Evolutionary conservation across 2,329 filamentous ascomycete species (phyloP), one percentile per base, ranked within the genome.

Genomic region (Stachybotrys echinatus): DNA sequence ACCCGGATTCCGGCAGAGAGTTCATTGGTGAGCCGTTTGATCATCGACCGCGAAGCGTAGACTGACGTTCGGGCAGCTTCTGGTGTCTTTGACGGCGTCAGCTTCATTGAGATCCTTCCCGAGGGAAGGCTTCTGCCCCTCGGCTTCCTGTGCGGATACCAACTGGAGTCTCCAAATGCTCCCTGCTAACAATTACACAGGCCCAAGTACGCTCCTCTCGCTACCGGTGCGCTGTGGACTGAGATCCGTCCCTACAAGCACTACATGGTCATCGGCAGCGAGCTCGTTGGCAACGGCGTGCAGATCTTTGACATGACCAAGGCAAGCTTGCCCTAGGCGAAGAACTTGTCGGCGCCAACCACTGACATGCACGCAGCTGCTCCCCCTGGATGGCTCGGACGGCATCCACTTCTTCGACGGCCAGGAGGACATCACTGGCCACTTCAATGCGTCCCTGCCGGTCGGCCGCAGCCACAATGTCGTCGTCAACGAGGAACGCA

Each of bases 281-380:
- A 74, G 55, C 75, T 78, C 1, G 58, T 61, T 7, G 63, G 66
- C 39, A 81, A 85, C 55, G 77, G 79, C 20, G 72, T 85, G n/a
- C 82, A 85, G 63, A 77, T 85, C 60, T 85, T 85, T 51, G 81
- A 85, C 55, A 71, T 84, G 68, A 76, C 67, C 55, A 82, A 66
- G 44, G 44, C 37, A 3, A 20, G 23, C 38, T 37, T 18, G n/a
- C n/a, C 37, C 10, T 12, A 20, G 17, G 19, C 42, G 12, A n/a
- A n/a, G 19, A 10, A 42, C 12, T 12, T 20, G 12, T 42, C 10
- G 19, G 18, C 20, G 19, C 22, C 2, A 21, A 10, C 18, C 39
- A n/a, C 21, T 43, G n/a, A 43, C 12, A 19, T n/a, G 10, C 12
- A 4, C 12, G 12, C 37, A 46, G 65, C 68, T 81, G 4, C 59